Evolutionary conservation across 345 rosid genomes (phyloP).

Genomic region (Salix dunnii): DNA sequence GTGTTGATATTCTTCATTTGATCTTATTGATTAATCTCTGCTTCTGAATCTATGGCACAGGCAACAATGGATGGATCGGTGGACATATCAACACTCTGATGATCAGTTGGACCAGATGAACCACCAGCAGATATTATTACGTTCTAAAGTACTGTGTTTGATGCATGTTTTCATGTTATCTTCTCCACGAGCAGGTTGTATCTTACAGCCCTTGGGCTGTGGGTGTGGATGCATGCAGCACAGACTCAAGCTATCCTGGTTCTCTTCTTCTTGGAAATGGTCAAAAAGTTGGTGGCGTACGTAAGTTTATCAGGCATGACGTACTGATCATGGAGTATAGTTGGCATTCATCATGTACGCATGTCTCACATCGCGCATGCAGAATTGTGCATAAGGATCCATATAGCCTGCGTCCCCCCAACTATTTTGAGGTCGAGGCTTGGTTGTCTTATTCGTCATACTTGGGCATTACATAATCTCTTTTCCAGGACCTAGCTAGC

Average conservation of each 20-base stretch:
- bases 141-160: slow-evolving; percentile 57
- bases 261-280: slow-evolving; percentile 66
- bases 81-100: slow-evolving; percentile 46
- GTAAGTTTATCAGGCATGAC: slow-evolving; percentile 68
- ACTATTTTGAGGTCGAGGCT: neutral
- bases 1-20: neutral
- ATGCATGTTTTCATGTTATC: slow-evolving; percentile 53
- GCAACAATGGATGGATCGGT: slow-evolving; percentile 61
- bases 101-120: slow-evolving; percentile 64
- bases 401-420: neutral
- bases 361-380: no score
- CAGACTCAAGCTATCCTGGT: slow-evolving; percentile 57
- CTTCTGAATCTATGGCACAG: slow-evolving; percentile 21
- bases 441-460: neutral
- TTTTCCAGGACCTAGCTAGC: slow-evolving; percentile 41
- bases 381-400: neutral
- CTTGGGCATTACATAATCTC: neutral
- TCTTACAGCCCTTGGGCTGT: slow-evolving; percentile 87
- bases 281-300: slow-evolving; percentile 41
- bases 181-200: slow-evolving; percentile 66
- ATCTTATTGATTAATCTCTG: no score
- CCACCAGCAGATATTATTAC: slow-evolving; percentile 62
- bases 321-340: neutral
- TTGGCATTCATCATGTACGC: neutral
- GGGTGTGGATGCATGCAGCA: slow-evolving; percentile 54